A percentile compares a stretch with the other conserved stretches of the same genome.
These are phyloP conservation scores for Mallotus japonicus DNA, from an alignment of 441 rosid species.

Conservation along the genomic window DNA sequence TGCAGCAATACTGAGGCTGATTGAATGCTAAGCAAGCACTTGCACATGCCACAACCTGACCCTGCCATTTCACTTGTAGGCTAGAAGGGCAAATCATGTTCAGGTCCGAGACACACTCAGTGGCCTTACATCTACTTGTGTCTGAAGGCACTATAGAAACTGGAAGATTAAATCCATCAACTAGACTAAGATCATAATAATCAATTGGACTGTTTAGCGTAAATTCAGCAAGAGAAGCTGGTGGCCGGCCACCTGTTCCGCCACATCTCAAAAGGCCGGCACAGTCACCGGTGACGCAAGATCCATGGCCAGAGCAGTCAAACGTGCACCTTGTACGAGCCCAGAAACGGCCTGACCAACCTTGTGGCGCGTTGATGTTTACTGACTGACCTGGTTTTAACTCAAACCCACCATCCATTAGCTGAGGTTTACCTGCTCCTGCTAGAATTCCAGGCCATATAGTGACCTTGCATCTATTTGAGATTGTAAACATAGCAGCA, in stretches of 20 bases:
- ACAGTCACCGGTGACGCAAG: slow-evolving; percentile 71
- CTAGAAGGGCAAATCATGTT: slow-evolving; percentile 58
- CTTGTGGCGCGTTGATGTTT: slow-evolving; percentile 47
- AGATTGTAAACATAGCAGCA: slow-evolving; percentile 34
- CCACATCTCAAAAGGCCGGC: slow-evolving; percentile 63
- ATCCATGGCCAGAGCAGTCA: slow-evolving; percentile 55
- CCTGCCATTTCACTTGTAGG: slow-evolving; percentile 50
- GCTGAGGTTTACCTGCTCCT: slow-evolving; percentile 58
- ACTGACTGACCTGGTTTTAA: slow-evolving; percentile 50
- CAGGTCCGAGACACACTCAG: slow-evolving; percentile 56
- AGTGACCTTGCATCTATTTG: slow-evolving; percentile 62
- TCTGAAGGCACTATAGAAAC: slow-evolving; percentile 52
- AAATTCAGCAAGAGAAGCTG: slow-evolving; percentile 77
- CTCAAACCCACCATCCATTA: slow-evolving; percentile 67
- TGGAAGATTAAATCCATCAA: slow-evolving; percentile 75
- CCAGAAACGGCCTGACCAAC: slow-evolving; percentile 91
- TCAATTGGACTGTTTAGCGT: slow-evolving; percentile 58
- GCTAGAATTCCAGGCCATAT: slow-evolving; percentile 85
- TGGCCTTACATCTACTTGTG: slow-evolving; percentile 47
- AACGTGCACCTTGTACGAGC: slow-evolving; percentile 81
- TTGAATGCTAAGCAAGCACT: slow-evolving; percentile 77
- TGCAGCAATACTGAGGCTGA: slow-evolving; percentile 70
- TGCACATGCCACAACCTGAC: slow-evolving; percentile 64
- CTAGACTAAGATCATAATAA: slow-evolving; percentile 79
- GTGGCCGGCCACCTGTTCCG: slow-evolving; percentile 73